Evolutionary conservation across 805 yeast species (phyloP), one percentile per base, ranked within the genome.

Genomic region (Lipomyces yamanashiensis): DNA sequence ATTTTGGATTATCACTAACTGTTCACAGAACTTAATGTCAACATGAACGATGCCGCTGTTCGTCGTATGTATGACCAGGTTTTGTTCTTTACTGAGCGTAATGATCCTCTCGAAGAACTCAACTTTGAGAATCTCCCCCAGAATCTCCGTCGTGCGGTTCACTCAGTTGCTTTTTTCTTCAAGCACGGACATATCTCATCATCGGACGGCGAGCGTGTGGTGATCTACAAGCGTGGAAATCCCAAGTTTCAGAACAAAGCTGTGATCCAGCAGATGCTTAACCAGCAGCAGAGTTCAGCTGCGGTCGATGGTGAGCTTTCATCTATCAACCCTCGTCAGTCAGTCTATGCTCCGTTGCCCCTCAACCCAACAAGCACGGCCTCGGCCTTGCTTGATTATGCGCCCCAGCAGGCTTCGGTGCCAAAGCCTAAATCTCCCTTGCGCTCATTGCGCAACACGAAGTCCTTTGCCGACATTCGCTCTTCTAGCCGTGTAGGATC

Each of bases 401-500:
- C 53, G 9, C 40, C 62, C 0, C 28, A 34, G 41, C 54, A 47
- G 5, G 34, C 54, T 12, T 34, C 49, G 33, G 34, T 40, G 19
- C 41, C 51, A 8, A 62, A 57, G 44, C 54, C 65, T 13, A 45
- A 48, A 10, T 57, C 65, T 40, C 65, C 65, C 15, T 39, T 47
- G 48, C 58, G 59, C 23, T 34, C 65, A 10, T 51, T 62, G 33
- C 62, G 66, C 28, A 58, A 58, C 19, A 71, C 76, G n/a, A 73
- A 73, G 68, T 74, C 77, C 3, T 75, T 71, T 62, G 78, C 75
- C 17, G 77, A 75, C 48, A 71, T 75, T 48, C 67, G 77, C 17
- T 70, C 72, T 1, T 59, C 71, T 7, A 60, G 67, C n/a, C 64
- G 69, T 10, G 52, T 19, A 19, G 58, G 57, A 39, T 61, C 59